Conservation (phyloP, 257 asterid species). For the Nicotiana otophora region DNA sequence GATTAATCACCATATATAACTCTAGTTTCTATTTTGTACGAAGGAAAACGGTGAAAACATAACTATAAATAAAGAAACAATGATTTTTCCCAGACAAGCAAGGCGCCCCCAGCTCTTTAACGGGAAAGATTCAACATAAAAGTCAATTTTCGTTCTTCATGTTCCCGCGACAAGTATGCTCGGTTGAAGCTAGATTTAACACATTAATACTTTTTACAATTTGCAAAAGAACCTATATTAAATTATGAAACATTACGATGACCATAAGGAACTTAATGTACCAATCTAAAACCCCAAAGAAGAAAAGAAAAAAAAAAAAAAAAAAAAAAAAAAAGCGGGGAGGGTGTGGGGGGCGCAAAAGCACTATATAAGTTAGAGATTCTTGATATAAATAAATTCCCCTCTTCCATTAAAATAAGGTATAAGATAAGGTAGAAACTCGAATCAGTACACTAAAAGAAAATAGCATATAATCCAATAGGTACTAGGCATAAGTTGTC, state of each 20-base stretch:
- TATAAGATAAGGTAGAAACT: not conserved
- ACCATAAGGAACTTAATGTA: too few relatives aligned
- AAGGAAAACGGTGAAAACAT: not conserved
- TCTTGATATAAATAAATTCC: not conserved
- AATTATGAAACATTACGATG: not conserved
- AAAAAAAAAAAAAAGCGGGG: not conserved
- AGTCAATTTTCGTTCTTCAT: too few relatives aligned
- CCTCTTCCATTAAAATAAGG: not conserved
- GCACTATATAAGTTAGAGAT: not conserved
- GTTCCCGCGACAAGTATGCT: too few relatives aligned
- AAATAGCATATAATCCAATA: not conserved
- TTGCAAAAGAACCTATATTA: not conserved
- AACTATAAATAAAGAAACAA: not conserved
- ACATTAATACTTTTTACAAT: not conserved
- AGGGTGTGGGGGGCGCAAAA: not conserved
- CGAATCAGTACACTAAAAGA: not conserved
- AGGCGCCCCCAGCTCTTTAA: too few relatives aligned
- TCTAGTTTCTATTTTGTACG: not conserved
- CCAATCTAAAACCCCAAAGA: too few relatives aligned
- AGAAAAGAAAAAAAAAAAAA: not conserved
- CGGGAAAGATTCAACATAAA: too few relatives aligned
- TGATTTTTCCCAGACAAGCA: too few relatives aligned
- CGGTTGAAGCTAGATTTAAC: not conserved
- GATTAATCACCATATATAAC: not conserved
- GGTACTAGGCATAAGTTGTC: slow-evolving; percentile 6